phyloP scores from a whole-genome alignment of 305 asterid genomes.

The Fraxinus angustifolia region DNA sequence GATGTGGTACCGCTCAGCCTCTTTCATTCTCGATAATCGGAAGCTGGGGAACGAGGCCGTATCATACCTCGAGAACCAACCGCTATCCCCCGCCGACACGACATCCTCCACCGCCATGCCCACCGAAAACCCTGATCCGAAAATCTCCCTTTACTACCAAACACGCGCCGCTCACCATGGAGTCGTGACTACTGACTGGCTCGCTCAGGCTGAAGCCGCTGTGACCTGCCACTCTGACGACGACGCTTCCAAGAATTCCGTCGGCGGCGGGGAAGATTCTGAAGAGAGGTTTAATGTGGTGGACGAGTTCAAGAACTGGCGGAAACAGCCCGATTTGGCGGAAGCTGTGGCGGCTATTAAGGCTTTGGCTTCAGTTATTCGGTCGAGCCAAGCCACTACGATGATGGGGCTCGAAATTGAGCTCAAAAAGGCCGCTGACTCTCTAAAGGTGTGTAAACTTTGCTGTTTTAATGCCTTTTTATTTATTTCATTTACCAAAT shows the following conservation, averaged over 20 bases:
- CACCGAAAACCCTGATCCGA: slow-evolving; percentile 43
- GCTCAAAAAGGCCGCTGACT: slow-evolving; percentile 79
- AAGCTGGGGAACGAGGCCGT: slow-evolving; percentile 40
- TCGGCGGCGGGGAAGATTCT: slow-evolving; percentile 37
- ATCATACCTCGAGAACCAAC: slow-evolving; percentile 35
- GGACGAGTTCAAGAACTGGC: slow-evolving; percentile 79
- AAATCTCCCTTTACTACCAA: slow-evolving; percentile 71
- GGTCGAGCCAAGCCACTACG: slow-evolving; percentile 76
- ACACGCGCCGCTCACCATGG: slow-evolving; percentile 87
- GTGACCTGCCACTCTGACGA: slow-evolving; percentile 38
- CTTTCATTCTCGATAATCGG: slow-evolving; percentile 55
- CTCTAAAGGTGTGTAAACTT: slow-evolving; percentile 52
- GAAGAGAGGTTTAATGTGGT: slow-evolving; percentile 54
- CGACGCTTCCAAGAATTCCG: slow-evolving; percentile 21
- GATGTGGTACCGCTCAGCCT: slow-evolving; percentile 69
- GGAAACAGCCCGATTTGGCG: slow-evolving; percentile 89
- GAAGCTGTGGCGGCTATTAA: slow-evolving; percentile 96
- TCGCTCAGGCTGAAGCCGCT: slow-evolving; percentile 83
- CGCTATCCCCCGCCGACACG: slow-evolving; percentile 28
- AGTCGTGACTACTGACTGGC: slow-evolving; percentile 90
- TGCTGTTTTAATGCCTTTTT: neutral
- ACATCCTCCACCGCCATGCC: slow-evolving; percentile 42
- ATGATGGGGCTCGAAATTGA: slow-evolving; percentile 95
- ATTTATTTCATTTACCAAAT: neutral
- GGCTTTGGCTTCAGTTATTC: slow-evolving; percentile 86